A percentile compares a stretch with the other conserved stretches of the same genome.
phyloP scores from a whole-genome alignment of 176 grass and related monocot genomes.

The Aegilops longissima region DNA sequence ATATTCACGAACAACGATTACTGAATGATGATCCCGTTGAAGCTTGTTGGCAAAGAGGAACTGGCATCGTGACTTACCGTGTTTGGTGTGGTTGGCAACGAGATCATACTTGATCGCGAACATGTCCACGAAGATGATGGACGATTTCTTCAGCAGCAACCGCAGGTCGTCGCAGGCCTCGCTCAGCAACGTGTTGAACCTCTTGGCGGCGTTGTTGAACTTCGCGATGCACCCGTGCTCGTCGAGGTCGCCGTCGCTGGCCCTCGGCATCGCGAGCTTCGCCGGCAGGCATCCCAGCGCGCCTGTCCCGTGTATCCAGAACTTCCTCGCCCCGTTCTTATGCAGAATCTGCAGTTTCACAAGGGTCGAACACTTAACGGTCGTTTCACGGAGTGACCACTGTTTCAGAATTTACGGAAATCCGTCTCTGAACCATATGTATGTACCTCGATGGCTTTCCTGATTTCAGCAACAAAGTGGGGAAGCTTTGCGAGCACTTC shows the following conservation, averaged over 20 bases:
- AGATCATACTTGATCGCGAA: constrained; percentile 87
- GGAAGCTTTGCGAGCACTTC: constrained; percentile 58
- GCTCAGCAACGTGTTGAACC: constrained; percentile 62
- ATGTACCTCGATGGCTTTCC: constrained; percentile 57
- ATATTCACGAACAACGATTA: background rate
- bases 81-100: constrained; percentile 60
- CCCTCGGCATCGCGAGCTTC: constrained; percentile 58
- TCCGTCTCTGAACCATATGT: background rate
- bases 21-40: background rate
- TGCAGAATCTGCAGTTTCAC: constrained; percentile 63
- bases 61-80: constrained; percentile 42
- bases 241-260: constrained; percentile 49
- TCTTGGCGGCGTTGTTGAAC: constrained; percentile 61
- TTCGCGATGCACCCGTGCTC: constrained; percentile 50
- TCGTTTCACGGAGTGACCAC: background rate
- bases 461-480: constrained; percentile 58
- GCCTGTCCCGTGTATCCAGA: constrained; percentile 73
- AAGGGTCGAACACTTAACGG: background rate
- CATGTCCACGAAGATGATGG: constrained; percentile 68
- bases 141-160: constrained; percentile 45
- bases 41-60: background rate
- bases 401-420: background rate
- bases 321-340: constrained; percentile 60
- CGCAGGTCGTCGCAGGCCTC: constrained; percentile 51
- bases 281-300: constrained; percentile 80